Conservation (phyloP, 2,329 filamentous ascomycete genomes). For the Hymenoscyphus repandus region DNA sequence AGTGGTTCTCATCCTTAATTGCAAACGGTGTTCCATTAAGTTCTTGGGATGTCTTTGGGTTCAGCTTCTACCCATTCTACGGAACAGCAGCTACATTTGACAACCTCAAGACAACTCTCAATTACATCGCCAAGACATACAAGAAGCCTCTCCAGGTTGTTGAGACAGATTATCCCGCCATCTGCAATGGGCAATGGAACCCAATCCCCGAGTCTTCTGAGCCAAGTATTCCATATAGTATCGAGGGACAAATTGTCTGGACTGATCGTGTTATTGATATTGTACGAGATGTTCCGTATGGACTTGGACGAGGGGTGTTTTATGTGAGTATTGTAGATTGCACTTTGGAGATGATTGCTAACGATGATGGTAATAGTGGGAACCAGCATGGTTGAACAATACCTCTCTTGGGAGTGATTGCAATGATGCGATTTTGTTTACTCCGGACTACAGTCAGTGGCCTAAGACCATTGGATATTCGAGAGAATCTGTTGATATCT, state of each 20-base stretch:
- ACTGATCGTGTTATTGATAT: conserved; percentile 52
- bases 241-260: conserved; percentile 57
- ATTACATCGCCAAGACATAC: conserved; percentile 54
- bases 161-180: conserved; percentile 65
- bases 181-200: conserved; percentile 51
- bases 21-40: conserved; percentile 46
- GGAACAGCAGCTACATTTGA: conserved; percentile 52
- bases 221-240: conserved; percentile 53
- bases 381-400: conserved; percentile 53
- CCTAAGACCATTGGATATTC: conserved; percentile 26
- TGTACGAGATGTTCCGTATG: conserved; percentile 47
- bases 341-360: neutral
- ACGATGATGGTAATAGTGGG: neutral
- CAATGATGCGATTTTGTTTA: conserved; percentile 57
- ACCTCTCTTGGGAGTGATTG: conserved; percentile 59
- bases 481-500: conserved; percentile 28
- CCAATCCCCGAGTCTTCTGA: conserved; percentile 29
- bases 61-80: conserved; percentile 71
- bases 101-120: conserved; percentile 48
- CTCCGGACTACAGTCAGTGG: conserved; percentile 30
- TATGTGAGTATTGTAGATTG: conserved; percentile 36
- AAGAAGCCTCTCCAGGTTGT: conserved; percentile 62
- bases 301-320: conserved; percentile 50
- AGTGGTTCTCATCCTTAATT: conserved; percentile 57
- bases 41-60: conserved; percentile 66